These are phyloP conservation scores for Botryotinia narcissicola DNA, from an alignment of 2,329 filamentous ascomycete genomes.

Conservation along the genomic window DNA sequence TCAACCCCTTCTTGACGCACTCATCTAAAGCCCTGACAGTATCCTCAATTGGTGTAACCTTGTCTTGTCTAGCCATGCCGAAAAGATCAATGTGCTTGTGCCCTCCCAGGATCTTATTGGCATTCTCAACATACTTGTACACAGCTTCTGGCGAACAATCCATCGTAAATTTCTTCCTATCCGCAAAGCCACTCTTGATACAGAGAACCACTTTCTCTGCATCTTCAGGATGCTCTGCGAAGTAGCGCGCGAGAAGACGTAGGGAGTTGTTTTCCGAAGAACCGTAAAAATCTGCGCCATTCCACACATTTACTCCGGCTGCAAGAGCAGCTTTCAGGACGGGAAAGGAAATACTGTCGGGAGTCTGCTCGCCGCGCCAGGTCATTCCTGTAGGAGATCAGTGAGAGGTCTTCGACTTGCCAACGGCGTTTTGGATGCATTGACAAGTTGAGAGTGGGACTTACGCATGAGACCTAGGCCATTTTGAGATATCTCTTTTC, in stretches of 20 bases:
- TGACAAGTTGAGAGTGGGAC: background rate
- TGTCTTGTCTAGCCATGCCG: background rate
- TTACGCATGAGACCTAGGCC: background rate
- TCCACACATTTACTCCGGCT: background rate
- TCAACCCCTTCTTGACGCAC: background rate
- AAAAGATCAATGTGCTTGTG: background rate
- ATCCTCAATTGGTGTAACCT: background rate
- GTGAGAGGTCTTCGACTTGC: background rate
- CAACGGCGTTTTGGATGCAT: fast-evolving
- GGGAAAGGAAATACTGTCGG: background rate
- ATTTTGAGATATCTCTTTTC: background rate
- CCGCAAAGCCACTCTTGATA: background rate
- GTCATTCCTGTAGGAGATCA: background rate
- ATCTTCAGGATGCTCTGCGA: background rate
- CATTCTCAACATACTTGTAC: background rate
- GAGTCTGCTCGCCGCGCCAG: background rate
- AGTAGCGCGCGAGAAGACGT: background rate
- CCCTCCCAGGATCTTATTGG: background rate
- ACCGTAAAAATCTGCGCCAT: background rate
- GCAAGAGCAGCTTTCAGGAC: background rate
- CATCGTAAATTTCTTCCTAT: background rate
- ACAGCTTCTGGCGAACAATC: background rate
- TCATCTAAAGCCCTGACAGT: background rate
- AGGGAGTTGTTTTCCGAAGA: background rate
- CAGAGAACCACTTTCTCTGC: background rate